phyloP scores from a whole-genome alignment of 2,329 filamentous ascomycete genomes.

The Aureobasidium musti region DNA sequence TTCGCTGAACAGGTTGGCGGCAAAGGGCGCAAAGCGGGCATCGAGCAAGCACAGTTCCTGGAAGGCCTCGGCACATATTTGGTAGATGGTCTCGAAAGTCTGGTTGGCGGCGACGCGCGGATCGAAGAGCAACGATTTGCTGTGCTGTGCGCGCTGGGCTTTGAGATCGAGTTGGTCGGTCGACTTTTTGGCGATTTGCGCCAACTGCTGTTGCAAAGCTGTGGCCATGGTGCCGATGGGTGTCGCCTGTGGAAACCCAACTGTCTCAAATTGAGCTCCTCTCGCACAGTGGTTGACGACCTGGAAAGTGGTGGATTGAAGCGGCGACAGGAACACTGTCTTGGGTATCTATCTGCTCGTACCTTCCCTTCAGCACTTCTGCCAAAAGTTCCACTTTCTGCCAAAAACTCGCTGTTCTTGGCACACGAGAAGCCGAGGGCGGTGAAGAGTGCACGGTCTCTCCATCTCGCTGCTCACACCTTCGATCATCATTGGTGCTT shows the following conservation, averaged over 20 bases:
- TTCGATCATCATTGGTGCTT: not conserved
- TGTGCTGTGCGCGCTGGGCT: slow-evolving; percentile 87
- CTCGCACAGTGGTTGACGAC: not conserved
- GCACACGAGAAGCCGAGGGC: not conserved
- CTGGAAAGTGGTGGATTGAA: not conserved
- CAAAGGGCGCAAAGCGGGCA: slow-evolving; percentile 71
- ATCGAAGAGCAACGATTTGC: slow-evolving; percentile 94
- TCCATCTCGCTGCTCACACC: not conserved
- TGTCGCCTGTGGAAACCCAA: slow-evolving; percentile 7
- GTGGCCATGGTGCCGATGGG: slow-evolving; percentile 64
- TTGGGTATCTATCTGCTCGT: not conserved
- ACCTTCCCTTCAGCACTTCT: not conserved
- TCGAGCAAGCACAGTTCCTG: slow-evolving; percentile 90
- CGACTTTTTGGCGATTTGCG: slow-evolving; percentile 85
- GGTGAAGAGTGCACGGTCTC: not conserved
- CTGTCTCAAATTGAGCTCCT: not conserved
- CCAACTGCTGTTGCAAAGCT: slow-evolving; percentile 88
- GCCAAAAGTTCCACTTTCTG: slow-evolving; percentile 28
- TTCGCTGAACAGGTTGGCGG: slow-evolving; percentile 82
- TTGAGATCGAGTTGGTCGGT: slow-evolving; percentile 90
- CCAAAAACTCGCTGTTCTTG: slow-evolving; percentile 27
- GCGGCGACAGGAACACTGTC: slow-evolving; percentile 8
- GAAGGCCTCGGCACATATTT: slow-evolving; percentile 85
- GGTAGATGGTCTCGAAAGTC: slow-evolving; percentile 85
- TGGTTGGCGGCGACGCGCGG: slow-evolving; percentile 80